phyloP scores from a whole-genome alignment of 2,329 filamentous ascomycete species.

The Ustilaginoidea virens region DNA sequence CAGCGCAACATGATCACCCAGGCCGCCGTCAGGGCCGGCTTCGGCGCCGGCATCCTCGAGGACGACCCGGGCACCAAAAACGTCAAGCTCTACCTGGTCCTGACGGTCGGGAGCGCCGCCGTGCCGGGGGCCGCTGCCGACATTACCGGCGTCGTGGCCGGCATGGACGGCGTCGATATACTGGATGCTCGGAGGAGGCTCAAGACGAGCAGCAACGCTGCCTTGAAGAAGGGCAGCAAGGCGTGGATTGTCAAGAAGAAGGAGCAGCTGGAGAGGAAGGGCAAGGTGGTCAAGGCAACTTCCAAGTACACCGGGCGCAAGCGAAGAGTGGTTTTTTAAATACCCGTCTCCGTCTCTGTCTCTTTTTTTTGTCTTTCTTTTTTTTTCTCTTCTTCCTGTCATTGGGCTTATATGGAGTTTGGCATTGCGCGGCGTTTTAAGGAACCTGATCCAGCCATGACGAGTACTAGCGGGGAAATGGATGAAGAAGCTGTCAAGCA shows the following conservation, averaged over 20 bases:
- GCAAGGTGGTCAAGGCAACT: slow-evolving; percentile 80
- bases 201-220: slow-evolving; percentile 30
- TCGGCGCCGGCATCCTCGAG: slow-evolving; percentile 86
- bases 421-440: slow-evolving; percentile 14
- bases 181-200: slow-evolving; percentile 48
- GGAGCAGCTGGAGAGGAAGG: slow-evolving; percentile 86
- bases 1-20: slow-evolving; percentile 85
- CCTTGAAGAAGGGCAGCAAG: slow-evolving; percentile 67
- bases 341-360: background rate
- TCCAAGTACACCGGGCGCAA: slow-evolving; percentile 93
- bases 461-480: too few species aligned
- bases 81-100: slow-evolving; percentile 85
- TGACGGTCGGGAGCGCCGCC: slow-evolving; percentile 62
- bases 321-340: slow-evolving; percentile 60
- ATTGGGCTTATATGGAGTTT: background rate
- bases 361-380: background rate
- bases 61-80: slow-evolving; percentile 96
- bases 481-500: too few species aligned
- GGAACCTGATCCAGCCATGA: too few species aligned
- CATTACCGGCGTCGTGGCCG: slow-evolving; percentile 79
- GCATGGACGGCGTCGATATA: slow-evolving; percentile 79
- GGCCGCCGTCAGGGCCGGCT: slow-evolving; percentile 85
- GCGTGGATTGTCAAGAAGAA: slow-evolving; percentile 77
- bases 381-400: background rate
- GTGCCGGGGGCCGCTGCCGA: slow-evolving; percentile 45